Base-by-base conservation (phyloP, 305 asterid genomes). In the Vinca major region DNA sequence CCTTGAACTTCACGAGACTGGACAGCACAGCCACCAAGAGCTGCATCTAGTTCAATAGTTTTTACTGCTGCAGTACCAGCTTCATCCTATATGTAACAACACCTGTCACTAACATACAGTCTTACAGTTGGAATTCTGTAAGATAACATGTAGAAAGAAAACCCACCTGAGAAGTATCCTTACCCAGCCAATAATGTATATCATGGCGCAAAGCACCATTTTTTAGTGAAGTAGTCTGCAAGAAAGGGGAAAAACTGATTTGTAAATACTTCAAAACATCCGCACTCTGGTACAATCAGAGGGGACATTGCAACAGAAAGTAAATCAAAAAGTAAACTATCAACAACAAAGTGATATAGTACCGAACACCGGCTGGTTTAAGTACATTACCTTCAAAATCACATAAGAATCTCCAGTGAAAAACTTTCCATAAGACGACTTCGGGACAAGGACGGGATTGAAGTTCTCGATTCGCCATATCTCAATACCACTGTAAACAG, bases 1-100 rank as follows among this genome's bases (percentile, higher is more conserved):
- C 99, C 97, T 79, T 94, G 99, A 62, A 85, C 81, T 88, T 94
- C 99, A 67, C 96, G 98, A 79, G 88, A 94, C 78, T 94, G 99
- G 71, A 91, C 95, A 19, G 99, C 98, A 39, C 95, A 96, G 44
- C 99, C 97, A 47, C 98, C 96, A 62, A 94, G 95, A 60, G 86
- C 90, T 73, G 96, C 88, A 75, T 91, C 99, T 58, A 94, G 78
- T 79, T 94, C 99, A 71, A 94, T 85, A 43, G 98, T 85, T 77
- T 94, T 94, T 62, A 91, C 82, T 63, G 98, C 99, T 66, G 99
- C 97, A 63, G 90, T 68, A 21, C 98, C 96, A 62, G 95, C 91
- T 88, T 94, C 99, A 78, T 94, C 99, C 99, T 94, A 73, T 37
- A 65, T 20, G 72, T n/a, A 57, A 73, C 21, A 82, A 76, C 51